Conservation (phyloP, 345 rosid species). For the Balakata baccata region DNA sequence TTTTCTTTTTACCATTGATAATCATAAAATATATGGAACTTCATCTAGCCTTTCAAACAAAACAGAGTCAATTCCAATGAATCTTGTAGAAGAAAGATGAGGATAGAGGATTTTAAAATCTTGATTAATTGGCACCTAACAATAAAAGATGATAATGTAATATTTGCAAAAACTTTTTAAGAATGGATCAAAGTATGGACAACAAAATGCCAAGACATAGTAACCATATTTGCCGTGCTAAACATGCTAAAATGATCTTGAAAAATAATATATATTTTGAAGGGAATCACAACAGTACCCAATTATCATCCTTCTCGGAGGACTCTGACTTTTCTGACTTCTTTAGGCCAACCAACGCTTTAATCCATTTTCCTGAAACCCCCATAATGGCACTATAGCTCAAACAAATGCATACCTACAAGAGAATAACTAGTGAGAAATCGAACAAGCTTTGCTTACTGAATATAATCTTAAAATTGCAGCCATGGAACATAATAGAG, state of each 20-base stretch:
- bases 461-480: neutral
- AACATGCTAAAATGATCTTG: neutral
- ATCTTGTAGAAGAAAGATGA: neutral
- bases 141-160: neutral
- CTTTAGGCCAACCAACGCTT: slow-evolving; percentile 76
- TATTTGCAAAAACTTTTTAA: neutral
- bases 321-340: slow-evolving; percentile 72
- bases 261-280: neutral
- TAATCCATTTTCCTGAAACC: slow-evolving; percentile 91
- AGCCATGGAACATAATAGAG: neutral
- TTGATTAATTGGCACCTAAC: neutral
- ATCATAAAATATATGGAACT: neutral
- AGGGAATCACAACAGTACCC: slow-evolving; percentile 19
- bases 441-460: slow-evolving; percentile 4
- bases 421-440: slow-evolving; percentile 17
- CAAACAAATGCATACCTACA: slow-evolving; percentile 30
- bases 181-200: neutral
- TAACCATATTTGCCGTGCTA: neutral
- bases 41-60: slow-evolving; percentile 4
- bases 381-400: slow-evolving; percentile 55
- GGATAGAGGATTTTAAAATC: neutral
- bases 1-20: neutral
- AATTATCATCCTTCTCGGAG: slow-evolving; percentile 60
- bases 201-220: neutral
- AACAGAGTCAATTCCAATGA: neutral